Evolutionary conservation across 345 rosid species (phyloP), one percentile per base, ranked within the genome.

Genomic region (Populus nigra): DNA sequence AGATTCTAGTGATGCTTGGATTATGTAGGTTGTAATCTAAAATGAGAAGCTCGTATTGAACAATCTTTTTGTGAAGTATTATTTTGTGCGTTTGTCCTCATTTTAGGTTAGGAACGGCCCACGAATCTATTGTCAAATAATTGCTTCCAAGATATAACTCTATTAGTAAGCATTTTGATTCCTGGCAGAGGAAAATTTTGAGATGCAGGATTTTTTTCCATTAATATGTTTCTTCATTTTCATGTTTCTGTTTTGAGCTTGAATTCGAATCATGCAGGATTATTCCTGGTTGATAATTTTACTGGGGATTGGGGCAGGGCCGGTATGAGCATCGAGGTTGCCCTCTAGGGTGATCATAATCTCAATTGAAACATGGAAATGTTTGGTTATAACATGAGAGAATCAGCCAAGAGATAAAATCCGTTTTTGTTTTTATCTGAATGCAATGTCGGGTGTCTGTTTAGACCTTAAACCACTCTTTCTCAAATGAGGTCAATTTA

Each of bases 21-120:
- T 12, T 13, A 61, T 17, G 74, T 10, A 8, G 65, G 29, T 67
- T 70, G 15, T 25, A 18, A 43, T n/a, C 23, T 63, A 41, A 70
- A 73, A 73, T 35, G 27, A 47, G 77, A 68, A 76, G 66, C 23
- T 75, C 66, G 17, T 68, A 36, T 66, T 36, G 41, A 43, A 43
- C 47, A 47, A 65, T 31, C 31, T 68, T 76, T 69, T 43, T 69
- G 11, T 15, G 20, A 70, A 71, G 36, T 25, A 49, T 41, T 66
- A 25, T 71, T 43, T 4, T 59, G 65, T 53, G 53, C 65, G 25
- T 47, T 50, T 36, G 16, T 78, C 47, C 62, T 20, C 62, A 57
- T 77, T 73, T 20, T 73, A 45, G 71, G 45, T 36, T 41, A 22
- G 71, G 70, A 75, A 31, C 57, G 47, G 49, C 70, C 59, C 74